Conservation (phyloP, 2,329 filamentous ascomycete genomes). For the Xylaria polymorpha region DNA sequence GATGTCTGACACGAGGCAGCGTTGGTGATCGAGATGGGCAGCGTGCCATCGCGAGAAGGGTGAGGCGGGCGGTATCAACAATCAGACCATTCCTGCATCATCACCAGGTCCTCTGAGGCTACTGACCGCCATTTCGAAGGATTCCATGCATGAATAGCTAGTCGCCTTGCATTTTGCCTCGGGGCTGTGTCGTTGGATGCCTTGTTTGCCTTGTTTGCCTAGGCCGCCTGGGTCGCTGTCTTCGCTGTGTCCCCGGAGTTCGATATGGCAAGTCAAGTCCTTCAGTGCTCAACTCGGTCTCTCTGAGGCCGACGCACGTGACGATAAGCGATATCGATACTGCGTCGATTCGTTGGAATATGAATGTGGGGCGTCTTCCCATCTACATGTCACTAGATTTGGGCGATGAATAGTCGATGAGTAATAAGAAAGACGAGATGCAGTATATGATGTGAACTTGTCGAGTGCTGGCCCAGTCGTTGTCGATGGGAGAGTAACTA, state of each 20-base stretch:
- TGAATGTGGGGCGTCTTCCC: not conserved
- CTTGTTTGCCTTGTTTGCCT: not conserved
- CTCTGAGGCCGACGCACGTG: too few species aligned
- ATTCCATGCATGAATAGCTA: too few species aligned
- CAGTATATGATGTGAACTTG: not conserved
- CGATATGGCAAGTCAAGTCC: too few species aligned
- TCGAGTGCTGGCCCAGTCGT: too few species aligned
- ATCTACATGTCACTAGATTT: not conserved
- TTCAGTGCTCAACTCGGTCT: too few species aligned
- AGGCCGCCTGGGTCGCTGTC: not conserved
- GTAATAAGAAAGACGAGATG: not conserved
- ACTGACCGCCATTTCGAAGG: not conserved
- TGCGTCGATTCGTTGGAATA: too few species aligned
- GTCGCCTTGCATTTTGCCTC: not conserved
- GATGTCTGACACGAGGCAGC: not conserved
- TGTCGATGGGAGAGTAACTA: too few species aligned
- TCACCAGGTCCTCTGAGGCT: not conserved
- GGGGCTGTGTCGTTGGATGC: not conserved
- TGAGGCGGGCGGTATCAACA: not conserved
- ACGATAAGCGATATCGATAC: too few species aligned
- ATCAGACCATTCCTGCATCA: not conserved
- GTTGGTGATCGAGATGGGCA: too few species aligned
- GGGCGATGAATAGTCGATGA: not conserved
- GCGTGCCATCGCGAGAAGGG: not conserved
- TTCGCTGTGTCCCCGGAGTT: too few species aligned